These are phyloP conservation scores for Candida arabinofermentans DNA, from an alignment of 805 yeast species.

Conservation along the genomic window DNA sequence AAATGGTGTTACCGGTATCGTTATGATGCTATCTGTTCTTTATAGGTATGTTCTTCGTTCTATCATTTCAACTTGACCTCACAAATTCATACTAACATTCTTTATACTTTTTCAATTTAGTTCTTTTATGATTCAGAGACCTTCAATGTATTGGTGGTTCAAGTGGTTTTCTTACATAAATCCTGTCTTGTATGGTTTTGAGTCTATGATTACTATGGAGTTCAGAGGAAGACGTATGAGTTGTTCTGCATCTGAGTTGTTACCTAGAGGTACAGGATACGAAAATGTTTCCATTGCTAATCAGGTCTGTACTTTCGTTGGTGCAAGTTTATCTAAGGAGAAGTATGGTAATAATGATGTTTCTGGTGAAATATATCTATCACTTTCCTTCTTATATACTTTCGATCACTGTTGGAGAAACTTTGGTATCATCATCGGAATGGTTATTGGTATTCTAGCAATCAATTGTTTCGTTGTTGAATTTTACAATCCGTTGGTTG, in stretches of 20 bases:
- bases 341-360: constrained; percentile 33
- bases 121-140: constrained; percentile 61
- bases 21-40: constrained; percentile 45
- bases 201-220: constrained; percentile 53
- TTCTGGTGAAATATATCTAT: constrained; percentile 47
- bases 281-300: constrained; percentile 34
- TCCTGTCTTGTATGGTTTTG: constrained; percentile 47
- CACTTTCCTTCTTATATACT: constrained; percentile 43
- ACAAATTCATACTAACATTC: too few species aligned
- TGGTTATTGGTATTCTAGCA: constrained; percentile 36
- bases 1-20: constrained; percentile 54
- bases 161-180: constrained; percentile 51
- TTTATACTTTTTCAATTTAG: too few species aligned
- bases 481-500: constrained; percentile 24
- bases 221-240: constrained; percentile 49
- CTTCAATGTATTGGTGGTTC: constrained; percentile 59
- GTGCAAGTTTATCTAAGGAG: constrained; percentile 34
- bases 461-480: constrained; percentile 30
- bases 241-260: constrained; percentile 38
- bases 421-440: constrained; percentile 50
- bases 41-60: constrained; percentile 39
- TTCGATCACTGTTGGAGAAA: constrained; percentile 76
- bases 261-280: constrained; percentile 59
- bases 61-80: too few species aligned
- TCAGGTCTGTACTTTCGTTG: constrained; percentile 50